A percentile compares a stretch with the other conserved stretches of the same genome.
phyloP scores from a whole-genome alignment of 306 rosid genomes.

The Quercus mongolica region DNA sequence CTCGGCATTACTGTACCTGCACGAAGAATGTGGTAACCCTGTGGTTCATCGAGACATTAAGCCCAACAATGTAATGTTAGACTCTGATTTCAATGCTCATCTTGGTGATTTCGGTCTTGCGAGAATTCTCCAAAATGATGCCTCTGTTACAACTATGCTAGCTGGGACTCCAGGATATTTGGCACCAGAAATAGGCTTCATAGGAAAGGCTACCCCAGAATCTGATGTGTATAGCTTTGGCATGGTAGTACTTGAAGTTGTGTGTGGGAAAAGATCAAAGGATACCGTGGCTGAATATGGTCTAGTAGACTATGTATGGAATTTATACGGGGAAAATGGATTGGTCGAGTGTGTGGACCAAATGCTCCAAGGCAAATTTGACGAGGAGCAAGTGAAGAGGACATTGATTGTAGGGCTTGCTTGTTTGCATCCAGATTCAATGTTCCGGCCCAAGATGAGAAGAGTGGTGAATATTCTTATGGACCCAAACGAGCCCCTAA shows the following conservation, averaged over 20 bases:
- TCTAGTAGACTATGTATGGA: slow-evolving; percentile 53
- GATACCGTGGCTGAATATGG: slow-evolving; percentile 27
- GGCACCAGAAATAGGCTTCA: slow-evolving; percentile 54
- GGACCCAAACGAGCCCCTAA: slow-evolving; percentile 42
- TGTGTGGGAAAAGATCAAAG: slow-evolving; percentile 54
- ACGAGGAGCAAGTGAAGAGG: slow-evolving; percentile 44
- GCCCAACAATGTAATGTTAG: slow-evolving; percentile 53
- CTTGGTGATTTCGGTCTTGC: slow-evolving; percentile 63
- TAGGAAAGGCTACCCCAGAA: slow-evolving; percentile 50
- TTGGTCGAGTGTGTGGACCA: slow-evolving; percentile 47
- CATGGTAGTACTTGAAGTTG: slow-evolving; percentile 56
- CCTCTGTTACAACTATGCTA: slow-evolving; percentile 27
- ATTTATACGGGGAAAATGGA: slow-evolving; percentile 24
- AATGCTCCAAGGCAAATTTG: slow-evolving; percentile 20
- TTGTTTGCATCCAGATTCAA: slow-evolving; percentile 47
- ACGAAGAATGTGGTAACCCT: slow-evolving; percentile 55
- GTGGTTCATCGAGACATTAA: slow-evolving; percentile 58
- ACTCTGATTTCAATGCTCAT: slow-evolving; percentile 33
- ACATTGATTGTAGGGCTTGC: slow-evolving; percentile 51
- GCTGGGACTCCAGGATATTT: slow-evolving; percentile 56
- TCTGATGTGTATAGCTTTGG: slow-evolving; percentile 63
- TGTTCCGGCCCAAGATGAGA: slow-evolving; percentile 49
- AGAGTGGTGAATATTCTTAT: slow-evolving; percentile 45
- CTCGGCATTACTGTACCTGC: slow-evolving; percentile 53
- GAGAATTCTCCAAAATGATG: slow-evolving; percentile 39